Evolutionary conservation across 257 asterid species (phyloP).

Genomic region (Rauvolfia tetraphylla): DNA sequence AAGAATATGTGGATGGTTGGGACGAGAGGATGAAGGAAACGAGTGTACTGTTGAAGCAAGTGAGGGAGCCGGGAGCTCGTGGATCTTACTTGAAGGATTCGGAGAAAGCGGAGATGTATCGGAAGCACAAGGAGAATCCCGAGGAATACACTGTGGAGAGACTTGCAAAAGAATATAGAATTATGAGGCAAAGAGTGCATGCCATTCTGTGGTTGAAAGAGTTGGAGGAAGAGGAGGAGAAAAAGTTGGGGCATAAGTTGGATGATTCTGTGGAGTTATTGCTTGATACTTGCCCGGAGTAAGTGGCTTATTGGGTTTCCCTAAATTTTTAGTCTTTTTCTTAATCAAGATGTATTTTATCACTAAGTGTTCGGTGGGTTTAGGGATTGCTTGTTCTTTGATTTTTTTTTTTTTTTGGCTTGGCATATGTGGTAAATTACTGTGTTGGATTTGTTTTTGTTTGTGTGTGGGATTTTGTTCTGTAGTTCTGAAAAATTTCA

Average conservation of each 20-base stretch:
- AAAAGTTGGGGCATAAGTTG: constrained; percentile 65
- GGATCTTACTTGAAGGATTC: constrained; percentile 81
- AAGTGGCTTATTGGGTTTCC: constrained; percentile 30
- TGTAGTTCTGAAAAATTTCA: background rate
- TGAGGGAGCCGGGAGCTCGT: constrained; percentile 89
- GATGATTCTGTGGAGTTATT: constrained; percentile 72
- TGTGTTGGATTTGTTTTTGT: background rate
- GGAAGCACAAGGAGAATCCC: constrained; percentile 85
- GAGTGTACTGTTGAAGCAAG: constrained; percentile 64
- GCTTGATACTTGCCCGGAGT: constrained; percentile 88
- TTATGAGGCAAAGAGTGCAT: constrained; percentile 97
- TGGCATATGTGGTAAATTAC: background rate
- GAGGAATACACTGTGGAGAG: constrained; percentile 79
- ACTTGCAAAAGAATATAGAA: constrained; percentile 84
- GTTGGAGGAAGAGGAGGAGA: constrained; percentile 79
- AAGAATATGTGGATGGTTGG: constrained; percentile 57
- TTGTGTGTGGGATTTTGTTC: no score
- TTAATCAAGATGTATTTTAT: background rate
- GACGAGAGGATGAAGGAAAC: constrained; percentile 48
- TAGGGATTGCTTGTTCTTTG: background rate
- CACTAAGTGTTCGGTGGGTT: background rate
- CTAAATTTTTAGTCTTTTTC: background rate
- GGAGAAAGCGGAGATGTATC: constrained; percentile 82
- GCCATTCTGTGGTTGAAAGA: constrained; percentile 87
- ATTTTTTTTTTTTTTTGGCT: background rate